Evolutionary conservation across 2,329 filamentous ascomycete species (phyloP).

Genomic region (Fusarium graminum): DNA sequence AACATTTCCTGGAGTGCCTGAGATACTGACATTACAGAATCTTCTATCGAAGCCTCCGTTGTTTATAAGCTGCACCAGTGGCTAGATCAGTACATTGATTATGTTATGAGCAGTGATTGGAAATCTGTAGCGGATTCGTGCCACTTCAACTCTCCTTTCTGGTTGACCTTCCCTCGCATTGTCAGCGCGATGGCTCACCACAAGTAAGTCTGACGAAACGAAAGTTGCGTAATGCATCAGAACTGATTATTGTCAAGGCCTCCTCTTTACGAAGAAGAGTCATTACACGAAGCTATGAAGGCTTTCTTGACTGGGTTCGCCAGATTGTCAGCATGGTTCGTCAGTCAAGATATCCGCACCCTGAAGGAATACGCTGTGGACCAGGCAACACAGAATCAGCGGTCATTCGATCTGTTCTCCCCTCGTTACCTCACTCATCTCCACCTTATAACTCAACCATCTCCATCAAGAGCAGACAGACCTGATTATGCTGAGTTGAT

Average conservation of each 20-base stretch:
- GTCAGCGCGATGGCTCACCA: conserved; percentile 54
- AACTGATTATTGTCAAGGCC: conserved; percentile 43
- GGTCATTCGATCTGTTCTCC: conserved; percentile 47
- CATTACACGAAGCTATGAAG: conserved; percentile 50
- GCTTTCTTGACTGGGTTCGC: conserved; percentile 59
- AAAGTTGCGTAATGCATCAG: neutral
- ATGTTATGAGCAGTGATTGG: conserved; percentile 53
- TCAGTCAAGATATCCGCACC: conserved; percentile 60
- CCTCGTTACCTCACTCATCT: conserved; percentile 62
- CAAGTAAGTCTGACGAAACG: conserved; percentile 54
- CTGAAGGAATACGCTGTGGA: conserved; percentile 37
- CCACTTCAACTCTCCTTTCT: conserved; percentile 62
- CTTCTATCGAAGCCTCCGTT: conserved; percentile 59
- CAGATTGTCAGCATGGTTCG: conserved; percentile 65
- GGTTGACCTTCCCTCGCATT: conserved; percentile 65
- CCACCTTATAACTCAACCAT: conserved; percentile 45
- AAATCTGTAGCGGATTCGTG: conserved; percentile 59
- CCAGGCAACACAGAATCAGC: conserved; percentile 26
- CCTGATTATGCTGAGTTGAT: conserved; percentile 28
- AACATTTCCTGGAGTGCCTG: neutral
- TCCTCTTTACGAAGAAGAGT: conserved; percentile 41
- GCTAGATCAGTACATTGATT: conserved; percentile 63
- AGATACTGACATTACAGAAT: conserved; percentile 54
- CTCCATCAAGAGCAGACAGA: conserved; percentile 27
- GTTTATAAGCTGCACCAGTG: conserved; percentile 62